phyloP scores from a whole-genome alignment of 192 early-diverging fungal species.

The Rhizoclosmatium sp. region DNA sequence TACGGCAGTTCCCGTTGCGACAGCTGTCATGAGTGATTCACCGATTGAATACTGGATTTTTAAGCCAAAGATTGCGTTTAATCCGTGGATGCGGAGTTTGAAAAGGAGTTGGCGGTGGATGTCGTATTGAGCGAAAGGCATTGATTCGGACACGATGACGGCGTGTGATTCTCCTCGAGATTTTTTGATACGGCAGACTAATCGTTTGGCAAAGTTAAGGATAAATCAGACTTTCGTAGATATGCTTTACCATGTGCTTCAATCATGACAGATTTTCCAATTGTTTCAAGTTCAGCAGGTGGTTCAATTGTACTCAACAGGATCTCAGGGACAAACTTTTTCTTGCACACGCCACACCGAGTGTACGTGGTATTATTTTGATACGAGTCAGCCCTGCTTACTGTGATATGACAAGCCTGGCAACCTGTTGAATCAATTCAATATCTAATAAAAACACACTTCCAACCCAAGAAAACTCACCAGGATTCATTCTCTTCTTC shows the following conservation, averaged over 20 bases:
- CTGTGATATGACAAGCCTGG: conserved; percentile 73
- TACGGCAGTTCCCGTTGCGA: conserved; percentile 76
- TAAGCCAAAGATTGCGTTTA: conserved; percentile 80
- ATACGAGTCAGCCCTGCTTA: conserved; percentile 68
- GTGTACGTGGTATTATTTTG: conserved; percentile 66
- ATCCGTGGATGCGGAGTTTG: conserved; percentile 77
- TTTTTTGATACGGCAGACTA: conserved; percentile 59
- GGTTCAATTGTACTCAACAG: conserved; percentile 77
- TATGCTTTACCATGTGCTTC: conserved; percentile 71
- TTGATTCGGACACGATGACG: conserved; percentile 73
- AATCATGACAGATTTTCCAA: conserved; percentile 71
- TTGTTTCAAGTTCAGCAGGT: conserved; percentile 72
- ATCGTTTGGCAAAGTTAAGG: conserved; percentile 2
- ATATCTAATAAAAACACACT: neutral
- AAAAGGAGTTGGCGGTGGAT: conserved; percentile 82
- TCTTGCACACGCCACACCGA: conserved; percentile 74
- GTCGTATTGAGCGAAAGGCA: conserved; percentile 86
- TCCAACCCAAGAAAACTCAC: conserved; percentile 6
- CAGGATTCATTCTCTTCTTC: conserved; percentile 30
- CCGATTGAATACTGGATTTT: conserved; percentile 65
- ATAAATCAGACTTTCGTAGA: neutral
- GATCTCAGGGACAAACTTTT: conserved; percentile 79
- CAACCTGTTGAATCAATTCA: conserved; percentile 42
- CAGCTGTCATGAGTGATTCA: conserved; percentile 66
- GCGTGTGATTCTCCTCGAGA: conserved; percentile 71